phyloP scores from a whole-genome alignment of 2,329 filamentous ascomycete genomes.

The Botrytis hyacinthi region DNA sequence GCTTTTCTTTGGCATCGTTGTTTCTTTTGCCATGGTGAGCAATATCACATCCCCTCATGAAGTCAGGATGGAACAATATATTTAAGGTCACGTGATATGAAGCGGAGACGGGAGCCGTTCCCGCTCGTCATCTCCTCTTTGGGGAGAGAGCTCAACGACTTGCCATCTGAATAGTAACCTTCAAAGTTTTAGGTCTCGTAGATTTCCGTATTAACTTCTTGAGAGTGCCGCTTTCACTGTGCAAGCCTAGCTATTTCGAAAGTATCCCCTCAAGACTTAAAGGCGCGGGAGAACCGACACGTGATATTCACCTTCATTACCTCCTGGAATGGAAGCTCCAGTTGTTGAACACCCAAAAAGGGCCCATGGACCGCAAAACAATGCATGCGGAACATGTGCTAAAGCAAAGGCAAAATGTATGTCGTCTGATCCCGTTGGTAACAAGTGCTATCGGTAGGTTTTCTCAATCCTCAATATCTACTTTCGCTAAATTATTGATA shows the following conservation, averaged over 20 bases:
- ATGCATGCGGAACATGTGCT: constrained; percentile 26
- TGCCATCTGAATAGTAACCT: neutral
- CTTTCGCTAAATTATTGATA: neutral
- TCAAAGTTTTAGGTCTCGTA: neutral
- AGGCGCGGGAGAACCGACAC: neutral
- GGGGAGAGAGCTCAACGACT: neutral
- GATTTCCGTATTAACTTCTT: neutral
- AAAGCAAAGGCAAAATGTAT: constrained; percentile 25
- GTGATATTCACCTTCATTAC: neutral
- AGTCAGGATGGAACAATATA: neutral
- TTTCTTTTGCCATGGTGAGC: neutral
- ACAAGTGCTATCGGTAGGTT: constrained; percentile 12
- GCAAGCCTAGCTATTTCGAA: neutral
- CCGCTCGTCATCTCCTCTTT: neutral
- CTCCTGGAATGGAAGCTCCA: neutral
- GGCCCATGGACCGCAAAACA: neutral
- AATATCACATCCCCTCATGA: neutral
- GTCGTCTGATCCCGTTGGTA: constrained; percentile 18
- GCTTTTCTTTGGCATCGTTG: neutral
- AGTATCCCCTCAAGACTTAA: neutral
- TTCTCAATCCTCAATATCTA: neutral
- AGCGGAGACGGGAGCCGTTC: neutral
- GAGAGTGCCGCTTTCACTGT: neutral
- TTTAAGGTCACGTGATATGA: neutral
- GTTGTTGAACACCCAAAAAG: neutral